Base-by-base conservation (phyloP, 2,329 filamentous ascomycete genomes). In the Fusarium paranaense region DNA sequence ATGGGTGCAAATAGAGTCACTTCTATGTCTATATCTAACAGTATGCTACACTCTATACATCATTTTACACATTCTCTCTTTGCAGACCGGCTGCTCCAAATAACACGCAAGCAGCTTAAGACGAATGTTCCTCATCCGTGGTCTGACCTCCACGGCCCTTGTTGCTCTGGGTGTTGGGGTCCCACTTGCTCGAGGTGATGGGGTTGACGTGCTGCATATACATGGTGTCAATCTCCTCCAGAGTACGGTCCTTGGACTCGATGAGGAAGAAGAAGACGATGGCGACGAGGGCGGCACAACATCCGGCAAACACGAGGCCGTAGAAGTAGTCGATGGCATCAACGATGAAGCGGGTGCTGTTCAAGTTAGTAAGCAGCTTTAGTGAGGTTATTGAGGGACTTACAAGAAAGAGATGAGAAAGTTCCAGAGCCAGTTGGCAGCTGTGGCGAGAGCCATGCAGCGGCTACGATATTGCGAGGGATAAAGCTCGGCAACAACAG, bases 171-270 rank as follows among this genome's bases (percentile, higher is more conserved):
- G 60, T 70, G 37, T 52, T 45, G 18, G 61, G 57, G 38, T 71
- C 65, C 80, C 80, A 82, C 57, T 79, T 73, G 63, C 74, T 74
- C 2, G 86, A 87, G 62, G 81, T 85, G 77, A 86, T 86, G 25
- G 88, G 86, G 76, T 87, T 87, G 75, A 89, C 86, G 47, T 80
- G 81, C 42, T 84, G 77, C 20, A 87, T 85, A 80, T 95, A 95
- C 92, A 94, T 94, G 67, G 89, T 91, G 81, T 95, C 93, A 65
- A 95, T 91, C 82, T 95, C 92, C 83, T 95, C 93, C 20, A 95
- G 87, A 2, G 89, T 90, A 35, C 92, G 88, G 77, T 92, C 92
- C 82, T 93, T 91, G 70, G 89, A 91, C 83, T 95, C 93, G 78
- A 92, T 91, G 72, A 95, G 87, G 82, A 94, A 94, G 86, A 94